Percentiles rank a stretch among this genome's conserved stretches.
Conservation (phyloP, 2,329 filamentous ascomycete genomes). For the Tolypocladium ophioglossoides region DNA sequence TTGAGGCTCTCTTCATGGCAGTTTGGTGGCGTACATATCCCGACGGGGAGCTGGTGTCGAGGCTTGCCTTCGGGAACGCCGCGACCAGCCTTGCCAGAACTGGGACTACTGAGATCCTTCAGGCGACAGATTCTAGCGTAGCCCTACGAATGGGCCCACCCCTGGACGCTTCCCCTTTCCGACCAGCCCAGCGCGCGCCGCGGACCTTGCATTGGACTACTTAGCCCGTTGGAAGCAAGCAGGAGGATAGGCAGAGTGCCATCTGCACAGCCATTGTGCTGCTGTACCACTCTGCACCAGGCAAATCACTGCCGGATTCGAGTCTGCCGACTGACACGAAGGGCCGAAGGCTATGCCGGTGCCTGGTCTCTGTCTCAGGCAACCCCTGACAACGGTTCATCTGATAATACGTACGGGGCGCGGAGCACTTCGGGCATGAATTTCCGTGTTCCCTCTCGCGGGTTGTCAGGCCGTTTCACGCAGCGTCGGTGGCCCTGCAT, state of each 20-base stretch:
- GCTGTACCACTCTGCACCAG: not conserved
- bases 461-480: not conserved
- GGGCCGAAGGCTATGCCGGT: not conserved
- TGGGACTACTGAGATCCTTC: conserved; percentile 1
- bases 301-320: not conserved
- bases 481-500: not conserved
- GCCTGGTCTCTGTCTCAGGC: not conserved
- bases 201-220: not conserved
- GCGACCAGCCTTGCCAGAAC: not conserved
- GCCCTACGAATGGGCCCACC: conserved; percentile 1
- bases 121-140: conserved; percentile 1
- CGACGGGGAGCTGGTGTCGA: not conserved
- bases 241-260: not conserved
- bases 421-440: not conserved
- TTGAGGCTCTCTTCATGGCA: not conserved
- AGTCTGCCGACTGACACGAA: conserved; percentile 1
- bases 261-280: not conserved
- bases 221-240: not conserved
- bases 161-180: not conserved
- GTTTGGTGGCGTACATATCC: not conserved
- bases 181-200: not conserved
- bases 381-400: not conserved
- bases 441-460: not conserved
- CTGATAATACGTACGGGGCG: no score
- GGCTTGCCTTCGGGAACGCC: not conserved